These are phyloP conservation scores for Chrysoporthe austroafricana DNA, from an alignment of 2,329 filamentous ascomycete species.

Conservation along the genomic window DNA sequence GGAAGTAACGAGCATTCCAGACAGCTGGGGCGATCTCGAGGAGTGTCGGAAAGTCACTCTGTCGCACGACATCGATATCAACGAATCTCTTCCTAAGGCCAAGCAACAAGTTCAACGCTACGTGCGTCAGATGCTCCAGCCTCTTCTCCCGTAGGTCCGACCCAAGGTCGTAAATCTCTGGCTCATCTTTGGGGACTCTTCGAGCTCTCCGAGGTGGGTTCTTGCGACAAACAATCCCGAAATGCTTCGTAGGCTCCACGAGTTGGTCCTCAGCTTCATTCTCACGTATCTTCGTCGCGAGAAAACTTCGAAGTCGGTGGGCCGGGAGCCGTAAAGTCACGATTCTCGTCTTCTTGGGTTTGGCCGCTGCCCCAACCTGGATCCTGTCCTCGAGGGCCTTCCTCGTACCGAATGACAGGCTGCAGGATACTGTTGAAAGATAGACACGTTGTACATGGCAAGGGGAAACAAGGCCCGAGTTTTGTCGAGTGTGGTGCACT, in stretches of 20 bases:
- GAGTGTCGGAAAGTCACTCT: conserved; percentile 4
- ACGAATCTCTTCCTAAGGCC: conserved; percentile 11
- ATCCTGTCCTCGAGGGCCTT: not conserved
- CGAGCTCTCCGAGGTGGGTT: conserved; percentile 1
- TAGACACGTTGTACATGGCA: conserved; percentile 13
- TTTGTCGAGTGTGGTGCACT: conserved; percentile 16
- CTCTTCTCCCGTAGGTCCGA: conserved; percentile 11
- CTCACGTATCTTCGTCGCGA: not conserved
- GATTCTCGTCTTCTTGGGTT: not conserved
- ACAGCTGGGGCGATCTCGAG: conserved; percentile 27
- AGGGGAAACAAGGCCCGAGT: conserved; percentile 12
- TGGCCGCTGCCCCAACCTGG: not conserved
- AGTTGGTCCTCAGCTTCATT: not conserved
- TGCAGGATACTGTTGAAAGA: conserved; percentile 19
- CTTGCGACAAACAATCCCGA: not conserved
- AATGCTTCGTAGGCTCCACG: not conserved
- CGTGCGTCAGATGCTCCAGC: conserved; percentile 15
- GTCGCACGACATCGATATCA: conserved; percentile 4
- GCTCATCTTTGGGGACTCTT: not conserved
- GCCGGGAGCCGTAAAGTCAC: not conserved
- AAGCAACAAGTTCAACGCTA: conserved; percentile 15
- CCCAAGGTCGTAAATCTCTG: conserved; percentile 5
- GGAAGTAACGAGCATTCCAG: conserved; percentile 25
- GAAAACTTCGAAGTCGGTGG: not conserved
- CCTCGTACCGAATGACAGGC: conserved; percentile 1